A percentile compares a stretch with the other conserved stretches of the same genome.
Evolutionary conservation across 2,329 filamentous ascomycete species (phyloP).

Genomic region (Madurella fahalii): DNA sequence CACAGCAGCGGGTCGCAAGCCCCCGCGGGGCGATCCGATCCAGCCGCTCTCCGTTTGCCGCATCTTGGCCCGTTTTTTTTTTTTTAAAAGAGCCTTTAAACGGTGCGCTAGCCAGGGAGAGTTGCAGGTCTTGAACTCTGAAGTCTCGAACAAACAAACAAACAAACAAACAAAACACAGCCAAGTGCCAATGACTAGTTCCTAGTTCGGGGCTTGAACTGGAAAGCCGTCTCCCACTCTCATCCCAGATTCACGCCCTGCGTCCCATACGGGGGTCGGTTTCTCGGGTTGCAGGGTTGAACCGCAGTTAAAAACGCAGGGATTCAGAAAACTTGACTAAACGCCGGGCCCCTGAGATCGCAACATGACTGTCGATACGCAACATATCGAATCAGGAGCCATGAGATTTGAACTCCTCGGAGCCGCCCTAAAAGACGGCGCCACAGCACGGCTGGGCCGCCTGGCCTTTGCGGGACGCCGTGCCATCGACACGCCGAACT

Average conservation of each 20-base stretch:
- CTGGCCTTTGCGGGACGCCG: conserved; percentile 59
- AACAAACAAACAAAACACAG: no score
- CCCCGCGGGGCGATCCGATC: no score
- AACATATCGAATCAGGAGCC: conserved; percentile 5
- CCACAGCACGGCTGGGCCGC: conserved; percentile 61
- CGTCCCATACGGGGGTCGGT: no score
- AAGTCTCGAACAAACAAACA: no score
- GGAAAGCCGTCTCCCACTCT: neutral
- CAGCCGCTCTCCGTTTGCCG: no score
- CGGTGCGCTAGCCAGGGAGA: no score
- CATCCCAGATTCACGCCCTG: no score
- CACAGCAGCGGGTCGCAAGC: neutral
- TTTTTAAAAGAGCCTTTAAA: no score
- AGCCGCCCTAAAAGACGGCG: conserved; percentile 35
- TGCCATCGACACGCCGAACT: conserved; percentile 77
- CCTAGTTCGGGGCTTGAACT: neutral
- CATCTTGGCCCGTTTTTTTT: no score
- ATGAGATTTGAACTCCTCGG: conserved; percentile 48
- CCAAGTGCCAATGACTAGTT: neutral
- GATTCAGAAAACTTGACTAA: neutral
- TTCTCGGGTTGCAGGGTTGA: neutral
- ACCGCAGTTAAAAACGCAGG: no score
- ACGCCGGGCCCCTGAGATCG: neutral
- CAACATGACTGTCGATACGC: conserved; percentile 19
- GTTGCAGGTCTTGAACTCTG: no score